These are phyloP conservation scores for Pseudevernia furfuracea DNA, from an alignment of 495 filamentous ascomycete species.

Conservation along the genomic window DNA sequence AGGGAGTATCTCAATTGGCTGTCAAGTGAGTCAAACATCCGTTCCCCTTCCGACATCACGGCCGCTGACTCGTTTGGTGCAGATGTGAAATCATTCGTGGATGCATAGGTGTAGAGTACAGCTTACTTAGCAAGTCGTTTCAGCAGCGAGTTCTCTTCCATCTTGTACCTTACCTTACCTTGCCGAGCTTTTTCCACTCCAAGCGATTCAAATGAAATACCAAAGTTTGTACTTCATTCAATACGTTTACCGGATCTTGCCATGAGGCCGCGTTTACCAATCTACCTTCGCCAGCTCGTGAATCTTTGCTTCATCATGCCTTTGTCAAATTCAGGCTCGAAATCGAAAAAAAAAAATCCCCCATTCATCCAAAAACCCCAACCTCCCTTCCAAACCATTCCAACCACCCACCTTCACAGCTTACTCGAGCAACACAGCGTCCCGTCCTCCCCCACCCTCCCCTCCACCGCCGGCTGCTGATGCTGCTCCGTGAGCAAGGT, in stretches of 20 bases:
- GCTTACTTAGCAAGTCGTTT: background rate
- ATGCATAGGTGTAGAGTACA: constrained; percentile 44
- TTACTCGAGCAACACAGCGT: constrained; percentile 33
- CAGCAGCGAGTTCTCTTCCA: background rate
- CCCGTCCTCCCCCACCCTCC: constrained; percentile 32
- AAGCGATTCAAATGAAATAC: background rate
- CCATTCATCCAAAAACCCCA: background rate
- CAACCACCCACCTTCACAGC: no score
- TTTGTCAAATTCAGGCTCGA: background rate
- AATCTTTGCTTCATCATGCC: background rate
- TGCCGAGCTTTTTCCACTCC: constrained; percentile 16
- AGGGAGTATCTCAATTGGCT: constrained; percentile 93
- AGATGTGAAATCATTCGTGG: constrained; percentile 69
- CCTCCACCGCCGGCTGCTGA: constrained; percentile 26
- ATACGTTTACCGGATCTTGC: background rate
- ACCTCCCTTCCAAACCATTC: no score
- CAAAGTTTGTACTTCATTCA: background rate
- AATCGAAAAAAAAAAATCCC: background rate
- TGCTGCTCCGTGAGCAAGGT: constrained; percentile 35
- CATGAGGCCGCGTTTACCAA: background rate
- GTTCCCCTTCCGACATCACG: background rate
- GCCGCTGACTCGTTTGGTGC: constrained; percentile 9
- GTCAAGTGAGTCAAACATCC: constrained; percentile 50
- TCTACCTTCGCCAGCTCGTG: background rate
- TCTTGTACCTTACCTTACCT: constrained; percentile 14